Evolutionary conservation across 768 basidiomycete species (phyloP).

Genomic region (Trametes punicea): DNA sequence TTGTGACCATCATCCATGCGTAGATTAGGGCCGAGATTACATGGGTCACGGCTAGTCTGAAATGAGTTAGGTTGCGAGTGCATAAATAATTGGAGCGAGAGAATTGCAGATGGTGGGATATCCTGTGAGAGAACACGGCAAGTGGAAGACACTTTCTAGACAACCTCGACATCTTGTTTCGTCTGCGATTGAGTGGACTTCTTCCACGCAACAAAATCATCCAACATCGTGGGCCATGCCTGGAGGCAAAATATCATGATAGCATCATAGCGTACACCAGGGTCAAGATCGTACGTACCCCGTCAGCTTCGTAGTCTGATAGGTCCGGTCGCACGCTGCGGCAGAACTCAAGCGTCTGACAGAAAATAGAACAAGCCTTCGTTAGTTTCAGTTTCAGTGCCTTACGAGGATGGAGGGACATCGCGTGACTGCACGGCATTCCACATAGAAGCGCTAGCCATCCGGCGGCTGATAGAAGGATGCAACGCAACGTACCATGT

Average conservation of each 20-base stretch:
- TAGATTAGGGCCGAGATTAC: not conserved
- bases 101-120: not conserved
- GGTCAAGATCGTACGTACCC: slow-evolving; percentile 40
- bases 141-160: not conserved
- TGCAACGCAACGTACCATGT: slow-evolving; percentile 52
- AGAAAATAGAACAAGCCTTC: not conserved
- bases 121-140: not conserved
- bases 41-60: too few species aligned
- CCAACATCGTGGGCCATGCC: slow-evolving; percentile 83
- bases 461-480: not conserved
- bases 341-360: slow-evolving; percentile 75
- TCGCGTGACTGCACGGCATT: not conserved
- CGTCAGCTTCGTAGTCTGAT: slow-evolving; percentile 70
- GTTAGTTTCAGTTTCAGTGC: not conserved
- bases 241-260: slow-evolving; percentile 26
- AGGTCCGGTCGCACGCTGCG: slow-evolving; percentile 56
- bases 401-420: not conserved
- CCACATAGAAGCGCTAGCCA: not conserved
- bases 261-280: not conserved
- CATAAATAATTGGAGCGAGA: too few species aligned
- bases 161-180: not conserved
- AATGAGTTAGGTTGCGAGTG: too few species aligned
- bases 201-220: slow-evolving; percentile 76
- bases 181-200: slow-evolving; percentile 14
- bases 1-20: not conserved